phyloP scores from a whole-genome alignment of 257 asterid genomes.

The Haberlea rhodopensis region DNA sequence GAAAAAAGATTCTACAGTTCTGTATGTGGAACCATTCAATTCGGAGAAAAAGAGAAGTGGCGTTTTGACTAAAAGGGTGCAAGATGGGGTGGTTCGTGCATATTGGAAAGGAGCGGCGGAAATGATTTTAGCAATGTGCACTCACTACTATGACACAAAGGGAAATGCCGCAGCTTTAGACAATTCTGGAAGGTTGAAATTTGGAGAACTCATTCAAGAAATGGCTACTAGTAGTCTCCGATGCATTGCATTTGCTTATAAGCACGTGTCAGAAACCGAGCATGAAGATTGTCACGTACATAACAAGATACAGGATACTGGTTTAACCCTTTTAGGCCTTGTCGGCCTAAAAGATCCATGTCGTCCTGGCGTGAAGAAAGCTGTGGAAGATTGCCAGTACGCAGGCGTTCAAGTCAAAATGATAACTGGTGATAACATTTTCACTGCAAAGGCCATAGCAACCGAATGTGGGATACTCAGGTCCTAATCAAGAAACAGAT shows the following conservation, averaged over 20 bases:
- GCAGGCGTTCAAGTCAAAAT: constrained; percentile 68
- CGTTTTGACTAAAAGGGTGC: not conserved
- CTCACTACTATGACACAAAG: constrained; percentile 41
- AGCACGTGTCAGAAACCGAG: constrained; percentile 26
- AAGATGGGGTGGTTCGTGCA: constrained; percentile 25
- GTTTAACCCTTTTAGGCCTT: constrained; percentile 43
- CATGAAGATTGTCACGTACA: constrained; percentile 10
- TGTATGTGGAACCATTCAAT: constrained; percentile 26
- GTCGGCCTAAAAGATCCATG: constrained; percentile 73
- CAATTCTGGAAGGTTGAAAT: constrained; percentile 26
- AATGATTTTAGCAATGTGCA: constrained; percentile 56
- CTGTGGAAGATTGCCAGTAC: constrained; percentile 52
- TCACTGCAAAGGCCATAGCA: constrained; percentile 78
- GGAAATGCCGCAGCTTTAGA: constrained; percentile 39
- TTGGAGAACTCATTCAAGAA: constrained; percentile 42
- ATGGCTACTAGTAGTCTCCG: constrained; percentile 74
- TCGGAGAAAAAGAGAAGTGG: constrained; percentile 27
- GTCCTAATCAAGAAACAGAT: not conserved
- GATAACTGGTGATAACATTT: constrained; percentile 77
- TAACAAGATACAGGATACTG: constrained; percentile 32
- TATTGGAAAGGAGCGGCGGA: constrained; percentile 95
- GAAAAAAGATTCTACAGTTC: not conserved
- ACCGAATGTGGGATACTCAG: constrained; percentile 69
- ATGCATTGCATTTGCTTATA: constrained; percentile 72
- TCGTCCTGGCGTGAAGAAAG: constrained; percentile 59